Percentiles rank a stretch among this genome's conserved stretches.
phyloP scores from a whole-genome alignment of 1,139 yeast genomes.

The Scheffersomyces titani region DNA sequence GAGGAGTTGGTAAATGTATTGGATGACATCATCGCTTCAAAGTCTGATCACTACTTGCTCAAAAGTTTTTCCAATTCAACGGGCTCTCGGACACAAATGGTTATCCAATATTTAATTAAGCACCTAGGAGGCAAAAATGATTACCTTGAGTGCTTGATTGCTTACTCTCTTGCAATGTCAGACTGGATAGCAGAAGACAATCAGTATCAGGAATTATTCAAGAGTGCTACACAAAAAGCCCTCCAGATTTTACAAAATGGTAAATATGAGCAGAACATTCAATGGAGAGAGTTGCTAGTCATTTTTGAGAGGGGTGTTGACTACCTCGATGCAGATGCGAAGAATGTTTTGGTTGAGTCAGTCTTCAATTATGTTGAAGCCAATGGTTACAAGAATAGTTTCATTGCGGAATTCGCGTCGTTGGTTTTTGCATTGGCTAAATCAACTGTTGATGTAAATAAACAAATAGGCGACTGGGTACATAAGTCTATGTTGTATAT shows the following conservation, averaged over 20 bases:
- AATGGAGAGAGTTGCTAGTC: slow-evolving; percentile 17
- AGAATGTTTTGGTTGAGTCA: slow-evolving; percentile 5
- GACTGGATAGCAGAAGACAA: slow-evolving; percentile 1
- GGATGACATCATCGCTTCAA: slow-evolving; percentile 13
- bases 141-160: slow-evolving; percentile 22
- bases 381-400: slow-evolving; percentile 21
- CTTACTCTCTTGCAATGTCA: slow-evolving; percentile 18
- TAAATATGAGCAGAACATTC: background rate
- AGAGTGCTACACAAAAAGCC: slow-evolving; percentile 7
- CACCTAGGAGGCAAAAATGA: slow-evolving; percentile 18
- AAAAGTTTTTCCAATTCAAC: slow-evolving; percentile 18
- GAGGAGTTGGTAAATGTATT: slow-evolving; percentile 15
- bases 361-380: slow-evolving; percentile 16
- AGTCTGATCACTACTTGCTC: slow-evolving; percentile 22
- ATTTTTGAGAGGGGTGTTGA: slow-evolving; percentile 14
- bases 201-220: slow-evolving; percentile 9
- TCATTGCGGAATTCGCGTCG: slow-evolving; percentile 25
- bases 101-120: slow-evolving; percentile 16
- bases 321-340: slow-evolving; percentile 3
- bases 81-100: slow-evolving; percentile 6
- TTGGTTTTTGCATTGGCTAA: slow-evolving; percentile 17
- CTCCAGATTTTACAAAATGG: slow-evolving; percentile 3
- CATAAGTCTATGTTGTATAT: slow-evolving; percentile 56
- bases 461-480: slow-evolving; percentile 34
- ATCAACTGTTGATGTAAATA: slow-evolving; percentile 4